phyloP scores from a whole-genome alignment of 75 land plant genomes.

The Adiantum capillusveneris region DNA sequence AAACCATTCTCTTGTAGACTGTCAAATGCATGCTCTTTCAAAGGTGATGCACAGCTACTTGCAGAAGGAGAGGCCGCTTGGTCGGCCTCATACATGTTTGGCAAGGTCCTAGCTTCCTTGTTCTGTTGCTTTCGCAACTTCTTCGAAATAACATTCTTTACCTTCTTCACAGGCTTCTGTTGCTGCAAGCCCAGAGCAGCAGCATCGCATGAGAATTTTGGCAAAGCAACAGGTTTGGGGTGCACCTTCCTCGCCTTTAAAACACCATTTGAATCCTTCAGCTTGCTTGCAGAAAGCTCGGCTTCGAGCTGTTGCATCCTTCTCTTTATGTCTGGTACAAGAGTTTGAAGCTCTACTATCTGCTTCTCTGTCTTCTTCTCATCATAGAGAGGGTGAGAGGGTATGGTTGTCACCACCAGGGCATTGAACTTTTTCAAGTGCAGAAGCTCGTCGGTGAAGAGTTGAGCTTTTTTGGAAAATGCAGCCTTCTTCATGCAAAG shows the following conservation, averaged over 20 bases:
- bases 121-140: too few species aligned
- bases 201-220: neutral
- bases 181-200: neutral
- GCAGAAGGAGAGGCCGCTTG: too few species aligned
- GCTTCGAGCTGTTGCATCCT: conserved; percentile 26
- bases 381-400: conserved; percentile 23
- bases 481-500: conserved; percentile 28
- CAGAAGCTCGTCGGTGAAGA: conserved; percentile 21
- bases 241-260: neutral
- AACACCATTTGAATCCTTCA: neutral
- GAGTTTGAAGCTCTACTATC: conserved; percentile 18
- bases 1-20: too few species aligned
- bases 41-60: too few species aligned
- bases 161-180: too few species aligned
- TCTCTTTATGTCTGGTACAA: conserved; percentile 11
- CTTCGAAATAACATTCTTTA: too few species aligned
- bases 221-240: conserved; percentile 1
- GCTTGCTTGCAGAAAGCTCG: neutral
- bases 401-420: conserved; percentile 20
- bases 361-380: conserved; percentile 21
- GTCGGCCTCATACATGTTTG: too few species aligned
- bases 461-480: conserved; percentile 17
- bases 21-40: too few species aligned
- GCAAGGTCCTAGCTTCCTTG: too few species aligned
- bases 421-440: conserved; percentile 25